Evolutionary conservation across 306 rosid species (phyloP), one percentile per base, ranked within the genome.

Genomic region (Vicia faba): DNA sequence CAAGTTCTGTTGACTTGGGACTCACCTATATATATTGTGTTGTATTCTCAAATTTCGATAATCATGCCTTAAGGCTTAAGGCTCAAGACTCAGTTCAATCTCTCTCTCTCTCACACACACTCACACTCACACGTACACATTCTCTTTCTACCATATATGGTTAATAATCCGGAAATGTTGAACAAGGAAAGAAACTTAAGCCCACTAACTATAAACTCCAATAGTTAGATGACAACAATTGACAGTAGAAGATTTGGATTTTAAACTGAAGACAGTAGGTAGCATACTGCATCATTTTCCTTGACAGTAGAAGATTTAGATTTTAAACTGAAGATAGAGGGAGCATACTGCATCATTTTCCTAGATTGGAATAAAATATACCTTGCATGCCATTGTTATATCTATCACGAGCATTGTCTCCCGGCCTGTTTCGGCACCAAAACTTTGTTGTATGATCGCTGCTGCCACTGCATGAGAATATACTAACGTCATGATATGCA

Each of bases 371-470:
- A 73, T 31, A 50, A 43, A 44, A 61, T 62, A 50, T 62, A 87
- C 96, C 96, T 86, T 86, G 92, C 66, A 58, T 79, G 63, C 84
- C 89, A 73, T 74, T 77, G 82, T 79, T 86, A 75, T 79, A 87
- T 81, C 80, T 92, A 78, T 89, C 98, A 49, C 91, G 96, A 26
- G 76, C 85, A 53, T 83, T 82, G 85, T 93, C 99, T 35, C 99
- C 99, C 20, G 99, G 99, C 83, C 99, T 85, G 73, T 93, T 88
- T 85, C 99, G 79, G 78, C 97, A 88, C 97, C 99, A 93, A 80
- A 93, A 93, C 82, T 82, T 93, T 4, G 99, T 93, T 51, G 96
- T 88, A 69, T 93, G 99, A 85, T 93, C 97, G 76, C 90, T 86
- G 97, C 99, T 93, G 64, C 99, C 99, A 82, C 98, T 93, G 96